Evolutionary conservation across 2,329 filamentous ascomycete species (phyloP).

Genomic region (Exophiala aquamarina): DNA sequence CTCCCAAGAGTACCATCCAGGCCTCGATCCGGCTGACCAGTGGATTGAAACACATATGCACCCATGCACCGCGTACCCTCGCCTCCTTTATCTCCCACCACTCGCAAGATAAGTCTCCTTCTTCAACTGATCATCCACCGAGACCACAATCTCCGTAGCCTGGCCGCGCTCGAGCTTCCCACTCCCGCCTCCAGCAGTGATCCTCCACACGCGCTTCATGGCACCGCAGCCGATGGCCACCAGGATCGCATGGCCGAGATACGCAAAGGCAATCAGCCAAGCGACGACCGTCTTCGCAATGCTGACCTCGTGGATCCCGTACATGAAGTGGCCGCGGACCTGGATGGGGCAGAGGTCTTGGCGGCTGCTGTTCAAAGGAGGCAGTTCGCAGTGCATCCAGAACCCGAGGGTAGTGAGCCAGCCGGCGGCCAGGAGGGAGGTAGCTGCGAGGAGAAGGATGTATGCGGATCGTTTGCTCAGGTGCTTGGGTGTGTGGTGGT

Average conservation of each 20-base stretch:
- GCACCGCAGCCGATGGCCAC: constrained; percentile 6
- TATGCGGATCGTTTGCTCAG: constrained; percentile 27
- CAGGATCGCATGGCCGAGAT: constrained; percentile 11
- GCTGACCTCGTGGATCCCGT: constrained; percentile 27
- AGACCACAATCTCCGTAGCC: constrained; percentile 6
- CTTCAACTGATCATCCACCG: constrained; percentile 1
- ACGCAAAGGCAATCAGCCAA: constrained; percentile 15
- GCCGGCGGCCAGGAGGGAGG: constrained; percentile 19
- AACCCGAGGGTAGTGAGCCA: constrained; percentile 19
- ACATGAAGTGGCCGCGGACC: constrained; percentile 42
- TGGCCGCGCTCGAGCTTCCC: background rate
- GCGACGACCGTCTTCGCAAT: constrained; percentile 22
- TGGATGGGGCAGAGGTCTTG: constrained; percentile 49
- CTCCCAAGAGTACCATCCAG: no score
- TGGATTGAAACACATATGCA: no score
- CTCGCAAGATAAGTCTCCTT: constrained; percentile 3
- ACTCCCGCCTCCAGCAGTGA: background rate
- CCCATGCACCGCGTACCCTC: background rate
- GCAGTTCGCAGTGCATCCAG: constrained; percentile 29
- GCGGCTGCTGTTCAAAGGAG: constrained; percentile 37
- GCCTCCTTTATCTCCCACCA: background rate
- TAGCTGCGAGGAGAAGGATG: constrained; percentile 19
- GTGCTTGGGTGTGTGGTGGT: constrained; percentile 16
- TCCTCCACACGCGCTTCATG: constrained; percentile 17
- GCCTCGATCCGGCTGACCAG: no score